These are phyloP conservation scores for Podospora appendiculata DNA, from an alignment of 495 filamentous ascomycete genomes.

Conservation along the genomic window DNA sequence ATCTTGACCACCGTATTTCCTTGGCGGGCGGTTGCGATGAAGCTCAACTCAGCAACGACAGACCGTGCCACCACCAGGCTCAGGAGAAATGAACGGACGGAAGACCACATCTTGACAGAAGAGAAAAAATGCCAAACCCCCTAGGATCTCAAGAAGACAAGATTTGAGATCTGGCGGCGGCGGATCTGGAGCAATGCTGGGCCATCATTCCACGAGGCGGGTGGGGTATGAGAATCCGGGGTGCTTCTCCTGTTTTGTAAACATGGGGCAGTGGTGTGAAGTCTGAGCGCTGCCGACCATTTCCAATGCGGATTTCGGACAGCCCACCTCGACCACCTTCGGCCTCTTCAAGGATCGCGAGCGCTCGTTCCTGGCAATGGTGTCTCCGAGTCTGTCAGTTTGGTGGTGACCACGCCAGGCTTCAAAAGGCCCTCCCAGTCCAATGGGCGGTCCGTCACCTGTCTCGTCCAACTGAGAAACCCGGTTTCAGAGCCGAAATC, in stretches of 20 bases:
- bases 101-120: conserved; percentile 10
- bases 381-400: background rate
- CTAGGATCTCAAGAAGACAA: background rate
- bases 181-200: background rate
- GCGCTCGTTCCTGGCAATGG: background rate
- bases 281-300: background rate
- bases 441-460: background rate
- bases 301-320: background rate
- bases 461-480: background rate
- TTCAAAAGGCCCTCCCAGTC: background rate
- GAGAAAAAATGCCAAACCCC: background rate
- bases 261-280: background rate
- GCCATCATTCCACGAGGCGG: background rate
- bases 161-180: background rate
- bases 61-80: conserved; percentile 7
- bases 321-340: background rate
- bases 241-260: background rate
- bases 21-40: conserved; percentile 11
- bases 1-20: conserved; percentile 6
- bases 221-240: background rate
- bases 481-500: background rate
- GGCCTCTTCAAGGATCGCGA: background rate
- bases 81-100: conserved; percentile 5
- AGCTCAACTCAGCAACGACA: conserved; percentile 11
- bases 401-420: background rate